phyloP scores from a whole-genome alignment of 768 basidiomycete species.

The Russula ochroleuca region DNA sequence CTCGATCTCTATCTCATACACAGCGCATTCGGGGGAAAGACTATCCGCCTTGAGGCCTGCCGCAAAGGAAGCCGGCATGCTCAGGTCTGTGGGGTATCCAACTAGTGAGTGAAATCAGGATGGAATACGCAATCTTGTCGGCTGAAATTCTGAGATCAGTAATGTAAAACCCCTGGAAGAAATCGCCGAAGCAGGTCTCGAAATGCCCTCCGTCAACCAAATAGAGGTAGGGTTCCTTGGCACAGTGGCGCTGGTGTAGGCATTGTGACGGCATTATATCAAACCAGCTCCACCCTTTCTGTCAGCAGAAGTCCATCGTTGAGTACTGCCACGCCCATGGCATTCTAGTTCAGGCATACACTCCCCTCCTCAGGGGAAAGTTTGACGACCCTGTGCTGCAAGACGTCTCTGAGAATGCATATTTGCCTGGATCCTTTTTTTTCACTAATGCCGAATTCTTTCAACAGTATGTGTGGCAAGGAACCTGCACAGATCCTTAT shows the following conservation, averaged over 20 bases:
- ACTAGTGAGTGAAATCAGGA: slow-evolving; percentile 55
- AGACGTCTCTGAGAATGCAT: slow-evolving; percentile 56
- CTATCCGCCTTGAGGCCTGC: slow-evolving; percentile 68
- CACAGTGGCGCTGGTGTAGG: not conserved
- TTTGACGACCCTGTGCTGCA: slow-evolving; percentile 49
- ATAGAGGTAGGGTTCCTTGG: slow-evolving; percentile 51
- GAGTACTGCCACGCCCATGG: slow-evolving; percentile 45
- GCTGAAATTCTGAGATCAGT: slow-evolving; percentile 37
- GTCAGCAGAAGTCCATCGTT: slow-evolving; percentile 41
- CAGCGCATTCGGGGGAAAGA: slow-evolving; percentile 59
- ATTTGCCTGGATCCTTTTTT: slow-evolving; percentile 18
- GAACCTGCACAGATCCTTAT: slow-evolving; percentile 77
- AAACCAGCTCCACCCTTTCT: slow-evolving; percentile 73
- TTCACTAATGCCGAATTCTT: not conserved
- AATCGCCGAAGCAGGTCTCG: slow-evolving; percentile 56
- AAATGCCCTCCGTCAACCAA: slow-evolving; percentile 73
- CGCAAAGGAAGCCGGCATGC: slow-evolving; percentile 56
- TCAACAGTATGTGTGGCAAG: slow-evolving; percentile 48
- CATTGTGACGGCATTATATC: not conserved
- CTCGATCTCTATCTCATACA: slow-evolving; percentile 79
- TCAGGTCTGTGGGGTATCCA: slow-evolving; percentile 78
- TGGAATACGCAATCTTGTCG: too few species aligned
- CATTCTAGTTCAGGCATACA: slow-evolving; percentile 74
- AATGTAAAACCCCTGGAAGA: slow-evolving; percentile 70
- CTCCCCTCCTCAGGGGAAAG: slow-evolving; percentile 57